A percentile compares a stretch with the other conserved stretches of the same genome.
Conservation (phyloP, 331 rosid species). For the Rhamnella rubrinervis region DNA sequence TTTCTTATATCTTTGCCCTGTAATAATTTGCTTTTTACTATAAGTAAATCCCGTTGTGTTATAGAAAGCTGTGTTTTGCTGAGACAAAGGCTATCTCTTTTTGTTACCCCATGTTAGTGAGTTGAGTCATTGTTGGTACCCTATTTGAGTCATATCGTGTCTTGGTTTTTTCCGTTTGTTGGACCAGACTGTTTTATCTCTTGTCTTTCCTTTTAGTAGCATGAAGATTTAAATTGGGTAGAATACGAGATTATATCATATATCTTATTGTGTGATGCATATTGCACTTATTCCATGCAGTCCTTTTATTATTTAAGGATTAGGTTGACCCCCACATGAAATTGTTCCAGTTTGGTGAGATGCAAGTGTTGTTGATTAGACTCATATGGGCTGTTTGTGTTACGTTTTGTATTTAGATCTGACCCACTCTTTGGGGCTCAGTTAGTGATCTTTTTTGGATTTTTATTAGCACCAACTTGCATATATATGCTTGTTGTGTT, state of each 20-base stretch:
- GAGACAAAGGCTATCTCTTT: background rate
- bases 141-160: background rate
- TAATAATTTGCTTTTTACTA: no score
- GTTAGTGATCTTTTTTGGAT: conserved; percentile 1
- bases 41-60: background rate
- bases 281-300: background rate
- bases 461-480: background rate
- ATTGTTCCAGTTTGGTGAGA: background rate
- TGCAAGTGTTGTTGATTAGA: background rate
- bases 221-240: background rate
- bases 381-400: background rate
- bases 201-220: background rate
- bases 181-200: background rate
- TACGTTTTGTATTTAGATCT: background rate
- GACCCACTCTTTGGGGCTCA: background rate
- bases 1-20: no score
- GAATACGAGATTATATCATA: background rate
- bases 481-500: background rate
- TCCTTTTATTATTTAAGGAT: no score
- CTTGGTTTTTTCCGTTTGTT: background rate
- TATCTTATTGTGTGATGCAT: background rate
- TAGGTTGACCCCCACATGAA: background rate
- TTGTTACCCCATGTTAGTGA: background rate
- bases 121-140: background rate
- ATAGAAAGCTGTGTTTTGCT: conserved; percentile 2